Evolutionary conservation across 2,329 filamentous ascomycete genomes (phyloP).

Genomic region (Graphiopsis chlorocephala): DNA sequence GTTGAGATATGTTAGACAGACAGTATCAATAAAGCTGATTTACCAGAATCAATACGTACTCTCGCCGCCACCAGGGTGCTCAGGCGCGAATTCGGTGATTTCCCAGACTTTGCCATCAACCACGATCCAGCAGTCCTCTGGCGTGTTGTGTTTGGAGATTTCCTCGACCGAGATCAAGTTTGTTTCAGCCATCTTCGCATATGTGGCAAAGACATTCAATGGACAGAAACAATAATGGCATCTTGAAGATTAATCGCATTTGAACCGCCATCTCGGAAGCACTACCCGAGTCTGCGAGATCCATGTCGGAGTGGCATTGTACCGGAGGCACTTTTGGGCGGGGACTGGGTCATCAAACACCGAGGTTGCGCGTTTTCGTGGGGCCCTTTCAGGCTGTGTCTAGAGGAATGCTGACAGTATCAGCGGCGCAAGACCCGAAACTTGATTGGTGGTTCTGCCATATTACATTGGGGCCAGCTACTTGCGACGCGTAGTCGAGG

Average conservation of each 20-base stretch:
- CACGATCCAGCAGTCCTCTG: constrained; percentile 59
- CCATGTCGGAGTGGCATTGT: not conserved
- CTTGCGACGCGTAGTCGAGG: not conserved
- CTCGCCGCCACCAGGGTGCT: constrained; percentile 59
- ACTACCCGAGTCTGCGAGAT: not conserved
- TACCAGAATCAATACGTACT: constrained; percentile 35
- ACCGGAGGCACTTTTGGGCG: not conserved
- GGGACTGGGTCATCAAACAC: constrained; percentile 9
- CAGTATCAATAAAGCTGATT: not conserved
- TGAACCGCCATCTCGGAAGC: constrained; percentile 6
- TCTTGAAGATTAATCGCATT: not conserved
- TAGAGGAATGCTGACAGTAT: not conserved
- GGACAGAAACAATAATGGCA: not conserved
- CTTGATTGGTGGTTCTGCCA: not conserved
- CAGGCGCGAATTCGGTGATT: constrained; percentile 62
- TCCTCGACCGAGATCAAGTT: constrained; percentile 20
- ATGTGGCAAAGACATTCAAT: not conserved
- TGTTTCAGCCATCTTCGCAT: constrained; percentile 2
- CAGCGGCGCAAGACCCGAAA: not conserved
- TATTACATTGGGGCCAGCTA: not conserved
- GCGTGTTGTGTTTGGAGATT: constrained; percentile 31
- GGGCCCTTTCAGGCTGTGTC: not conserved
- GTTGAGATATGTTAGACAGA: constrained; percentile 5
- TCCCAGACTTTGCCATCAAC: constrained; percentile 67
- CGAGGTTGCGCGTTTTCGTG: constrained; percentile 2